Evolutionary conservation across 2,329 filamentous ascomycete genomes (phyloP).

Genomic region (Colletotrichum lini): DNA sequence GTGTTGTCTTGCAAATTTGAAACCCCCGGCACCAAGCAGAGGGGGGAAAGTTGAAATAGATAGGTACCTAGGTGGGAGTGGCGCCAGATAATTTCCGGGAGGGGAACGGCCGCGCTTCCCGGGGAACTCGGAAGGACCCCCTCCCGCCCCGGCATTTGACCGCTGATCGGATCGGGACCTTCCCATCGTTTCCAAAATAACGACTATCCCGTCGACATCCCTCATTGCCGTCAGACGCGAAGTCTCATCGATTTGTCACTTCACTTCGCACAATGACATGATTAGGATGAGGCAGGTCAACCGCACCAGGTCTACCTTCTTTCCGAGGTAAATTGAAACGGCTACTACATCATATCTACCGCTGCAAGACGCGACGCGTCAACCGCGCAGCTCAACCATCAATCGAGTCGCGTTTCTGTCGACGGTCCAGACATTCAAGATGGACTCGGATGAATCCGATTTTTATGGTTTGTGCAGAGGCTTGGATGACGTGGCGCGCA

Average conservation of each 20-base stretch:
- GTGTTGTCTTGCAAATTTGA: background rate
- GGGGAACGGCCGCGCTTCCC: slow-evolving; percentile 14
- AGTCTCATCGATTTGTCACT: background rate
- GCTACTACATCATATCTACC: background rate
- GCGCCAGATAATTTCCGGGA: slow-evolving; percentile 6
- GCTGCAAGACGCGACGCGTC: background rate
- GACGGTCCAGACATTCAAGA: background rate
- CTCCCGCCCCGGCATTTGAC: slow-evolving; percentile 16
- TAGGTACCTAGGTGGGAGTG: too few species aligned
- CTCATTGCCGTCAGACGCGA: background rate
- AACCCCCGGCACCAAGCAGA: slow-evolving; percentile 37
- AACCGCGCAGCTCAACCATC: background rate
- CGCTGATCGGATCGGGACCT: slow-evolving; percentile 24
- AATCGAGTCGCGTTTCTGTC: too few species aligned
- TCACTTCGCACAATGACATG: background rate
- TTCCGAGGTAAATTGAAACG: background rate
- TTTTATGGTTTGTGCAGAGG: slow-evolving; percentile 45
- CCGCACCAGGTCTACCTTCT: background rate
- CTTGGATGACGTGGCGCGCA: slow-evolving; percentile 3
- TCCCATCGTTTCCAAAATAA: slow-evolving; percentile 9
- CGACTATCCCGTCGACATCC: background rate
- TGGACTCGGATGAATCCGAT: slow-evolving; percentile 44
- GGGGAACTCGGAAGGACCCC: slow-evolving; percentile 33
- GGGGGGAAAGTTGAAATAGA: background rate
- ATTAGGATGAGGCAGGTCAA: background rate